A percentile compares a stretch with the other conserved stretches of the same genome.
These are phyloP conservation scores for Lignosus rhinocerotis DNA, from an alignment of 1,284 basidiomycete species.

Conservation along the genomic window DNA sequence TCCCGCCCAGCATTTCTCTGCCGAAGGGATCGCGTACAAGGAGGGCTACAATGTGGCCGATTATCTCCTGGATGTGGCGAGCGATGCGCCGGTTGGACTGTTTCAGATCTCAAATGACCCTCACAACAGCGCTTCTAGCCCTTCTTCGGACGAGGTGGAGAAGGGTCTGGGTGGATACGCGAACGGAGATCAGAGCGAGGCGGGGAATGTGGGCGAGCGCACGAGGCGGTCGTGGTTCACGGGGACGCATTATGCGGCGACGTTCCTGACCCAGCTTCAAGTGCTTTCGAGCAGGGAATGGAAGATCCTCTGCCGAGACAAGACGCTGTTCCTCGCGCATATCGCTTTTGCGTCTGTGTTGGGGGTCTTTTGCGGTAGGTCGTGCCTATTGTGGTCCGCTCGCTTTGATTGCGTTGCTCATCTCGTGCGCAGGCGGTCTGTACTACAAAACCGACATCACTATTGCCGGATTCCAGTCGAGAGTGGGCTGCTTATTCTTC, in stretches of 20 bases:
- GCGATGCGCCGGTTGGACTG: conserved; percentile 52
- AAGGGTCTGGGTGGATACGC: conserved; percentile 10
- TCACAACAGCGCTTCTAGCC: conserved; percentile 5
- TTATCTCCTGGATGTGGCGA: conserved; percentile 84
- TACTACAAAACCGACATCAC: conserved; percentile 78
- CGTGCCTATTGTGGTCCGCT: background rate
- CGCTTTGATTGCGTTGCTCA: background rate
- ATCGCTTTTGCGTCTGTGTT: conserved; percentile 65
- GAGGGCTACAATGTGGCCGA: conserved; percentile 89
- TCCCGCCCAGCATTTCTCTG: conserved; percentile 65
- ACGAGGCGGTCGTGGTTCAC: conserved; percentile 11
- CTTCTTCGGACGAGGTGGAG: conserved; percentile 17
- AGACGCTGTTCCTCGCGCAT: conserved; percentile 80
- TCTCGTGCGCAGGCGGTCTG: conserved; percentile 58
- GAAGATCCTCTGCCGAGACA: conserved; percentile 82
- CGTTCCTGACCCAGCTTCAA: conserved; percentile 86
- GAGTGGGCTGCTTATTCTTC: conserved; percentile 91
- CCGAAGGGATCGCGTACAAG: conserved; percentile 46
- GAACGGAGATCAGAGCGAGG: background rate
- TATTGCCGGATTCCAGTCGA: conserved; percentile 90
- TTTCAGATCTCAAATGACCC: conserved; percentile 31
- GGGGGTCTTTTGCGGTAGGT: conserved; percentile 77
- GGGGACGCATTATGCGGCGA: conserved; percentile 52
- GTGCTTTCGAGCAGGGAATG: conserved; percentile 79
- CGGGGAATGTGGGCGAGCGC: background rate